phyloP scores from a whole-genome alignment of 306 rosid genomes.

The Cucurbita moschata region DNA sequence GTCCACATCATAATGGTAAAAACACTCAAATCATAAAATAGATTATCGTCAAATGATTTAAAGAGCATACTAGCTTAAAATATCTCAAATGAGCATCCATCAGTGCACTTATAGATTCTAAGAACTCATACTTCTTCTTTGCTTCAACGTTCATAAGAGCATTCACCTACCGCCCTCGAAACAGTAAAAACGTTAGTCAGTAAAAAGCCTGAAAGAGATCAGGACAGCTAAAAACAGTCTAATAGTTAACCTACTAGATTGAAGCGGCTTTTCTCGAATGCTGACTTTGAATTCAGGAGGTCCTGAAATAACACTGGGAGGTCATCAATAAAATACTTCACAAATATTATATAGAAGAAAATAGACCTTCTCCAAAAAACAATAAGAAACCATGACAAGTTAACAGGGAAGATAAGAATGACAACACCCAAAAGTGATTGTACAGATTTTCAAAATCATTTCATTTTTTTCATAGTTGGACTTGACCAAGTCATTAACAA shows the following conservation, averaged over 20 bases:
- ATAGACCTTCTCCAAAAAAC: background rate
- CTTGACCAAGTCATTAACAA: background rate
- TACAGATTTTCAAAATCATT: background rate
- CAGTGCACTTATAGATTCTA: conserved; percentile 93
- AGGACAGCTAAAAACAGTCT: conserved; percentile 12
- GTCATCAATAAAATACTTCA: conserved; percentile 10
- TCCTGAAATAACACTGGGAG: conserved; percentile 42
- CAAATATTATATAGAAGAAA: background rate
- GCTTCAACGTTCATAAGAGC: conserved; percentile 80
- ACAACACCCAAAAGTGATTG: background rate
- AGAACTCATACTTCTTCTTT: conserved; percentile 86
- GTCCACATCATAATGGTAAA: conserved; percentile 4
- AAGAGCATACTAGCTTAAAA: conserved; percentile 74
- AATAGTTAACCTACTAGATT: conserved; percentile 48
- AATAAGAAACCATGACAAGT: background rate
- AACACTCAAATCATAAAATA: conserved; percentile 11
- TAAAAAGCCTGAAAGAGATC: conserved; percentile 7
- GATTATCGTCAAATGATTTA: conserved; percentile 8
- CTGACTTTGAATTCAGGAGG: conserved; percentile 86
- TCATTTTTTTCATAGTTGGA: background rate
- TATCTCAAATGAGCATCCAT: conserved; percentile 98
- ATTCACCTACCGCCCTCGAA: conserved; percentile 92
- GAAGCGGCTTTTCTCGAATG: conserved; percentile 94
- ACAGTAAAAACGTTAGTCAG: conserved; percentile 27
- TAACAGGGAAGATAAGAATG: background rate